Conservation (phyloP, 2,329 filamentous ascomycete genomes). For the Ambrosiella cleistominuta region DNA sequence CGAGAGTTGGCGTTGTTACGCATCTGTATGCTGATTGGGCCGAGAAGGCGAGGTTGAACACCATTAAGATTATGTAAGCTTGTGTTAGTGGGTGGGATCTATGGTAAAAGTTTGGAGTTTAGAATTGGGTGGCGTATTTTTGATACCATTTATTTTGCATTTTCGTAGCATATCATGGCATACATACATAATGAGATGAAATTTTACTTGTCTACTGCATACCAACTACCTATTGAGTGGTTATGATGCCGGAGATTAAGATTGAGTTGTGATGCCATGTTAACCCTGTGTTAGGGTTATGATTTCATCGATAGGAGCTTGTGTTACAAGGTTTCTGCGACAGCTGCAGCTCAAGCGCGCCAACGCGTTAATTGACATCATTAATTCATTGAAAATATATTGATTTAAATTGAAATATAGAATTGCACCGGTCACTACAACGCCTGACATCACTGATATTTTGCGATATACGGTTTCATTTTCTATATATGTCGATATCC, state of each 20-base stretch:
- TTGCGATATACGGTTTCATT: neutral
- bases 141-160: conserved; percentile 11
- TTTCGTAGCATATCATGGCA: conserved; percentile 1
- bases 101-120: neutral
- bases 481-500: neutral
- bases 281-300: neutral
- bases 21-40: conserved; percentile 11
- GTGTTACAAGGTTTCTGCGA: neutral
- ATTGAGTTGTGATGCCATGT: too few relatives aligned
- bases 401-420: neutral
- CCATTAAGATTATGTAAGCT: conserved; percentile 11
- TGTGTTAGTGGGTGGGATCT: neutral
- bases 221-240: too few relatives aligned
- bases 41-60: conserved; percentile 12
- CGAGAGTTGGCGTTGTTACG: conserved; percentile 10
- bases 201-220: neutral
- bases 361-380: conserved; percentile 1
- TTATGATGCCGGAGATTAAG: too few relatives aligned
- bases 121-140: neutral
- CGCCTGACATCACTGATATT: neutral
- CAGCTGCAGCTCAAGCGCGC: conserved; percentile 1
- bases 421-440: neutral
- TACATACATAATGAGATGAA: conserved; percentile 9
- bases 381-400: neutral
- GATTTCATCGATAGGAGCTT: neutral